These are phyloP conservation scores for Closterium sp. DNA, from an alignment of 139 green algal species.

Conservation along the genomic window DNA sequence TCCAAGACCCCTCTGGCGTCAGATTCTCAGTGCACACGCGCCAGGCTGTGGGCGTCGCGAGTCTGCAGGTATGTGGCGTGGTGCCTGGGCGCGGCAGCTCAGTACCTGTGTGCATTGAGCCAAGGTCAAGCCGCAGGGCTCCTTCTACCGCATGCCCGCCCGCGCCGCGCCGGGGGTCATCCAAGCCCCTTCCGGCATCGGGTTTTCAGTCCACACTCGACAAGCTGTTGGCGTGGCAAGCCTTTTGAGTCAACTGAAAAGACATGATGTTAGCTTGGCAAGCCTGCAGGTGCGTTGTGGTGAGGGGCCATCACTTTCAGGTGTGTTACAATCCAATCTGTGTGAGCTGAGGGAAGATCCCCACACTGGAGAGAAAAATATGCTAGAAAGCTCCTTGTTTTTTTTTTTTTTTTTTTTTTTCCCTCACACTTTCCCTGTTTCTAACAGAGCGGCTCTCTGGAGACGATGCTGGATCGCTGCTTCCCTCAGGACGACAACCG, in stretches of 20 bases:
- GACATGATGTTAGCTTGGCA: too few species aligned
- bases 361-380: slow-evolving; percentile 40
- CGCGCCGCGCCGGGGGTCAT: slow-evolving; percentile 31
- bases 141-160: slow-evolving; percentile 52
- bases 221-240: slow-evolving; percentile 46
- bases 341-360: slow-evolving; percentile 49
- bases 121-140: slow-evolving; percentile 48
- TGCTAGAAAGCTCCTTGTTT: too few species aligned
- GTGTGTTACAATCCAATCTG: background rate
- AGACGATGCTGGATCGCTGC: slow-evolving; percentile 48
- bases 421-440: background rate
- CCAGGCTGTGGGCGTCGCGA: slow-evolving; percentile 45
- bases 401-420: background rate
- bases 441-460: slow-evolving; percentile 29
- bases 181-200: background rate
- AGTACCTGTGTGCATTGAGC: too few species aligned
- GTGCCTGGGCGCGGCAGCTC: too few species aligned
- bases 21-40: slow-evolving; percentile 31
- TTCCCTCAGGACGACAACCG: slow-evolving; percentile 29
- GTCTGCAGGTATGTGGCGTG: slow-evolving; percentile 33
- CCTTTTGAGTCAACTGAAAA: too few species aligned
- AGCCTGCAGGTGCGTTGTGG: slow-evolving; percentile 21
- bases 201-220: slow-evolving; percentile 44
- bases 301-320: too few species aligned
- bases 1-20: slow-evolving; percentile 1